phyloP scores from a whole-genome alignment of 257 asterid species.

The Rubia yunnanensis region DNA sequence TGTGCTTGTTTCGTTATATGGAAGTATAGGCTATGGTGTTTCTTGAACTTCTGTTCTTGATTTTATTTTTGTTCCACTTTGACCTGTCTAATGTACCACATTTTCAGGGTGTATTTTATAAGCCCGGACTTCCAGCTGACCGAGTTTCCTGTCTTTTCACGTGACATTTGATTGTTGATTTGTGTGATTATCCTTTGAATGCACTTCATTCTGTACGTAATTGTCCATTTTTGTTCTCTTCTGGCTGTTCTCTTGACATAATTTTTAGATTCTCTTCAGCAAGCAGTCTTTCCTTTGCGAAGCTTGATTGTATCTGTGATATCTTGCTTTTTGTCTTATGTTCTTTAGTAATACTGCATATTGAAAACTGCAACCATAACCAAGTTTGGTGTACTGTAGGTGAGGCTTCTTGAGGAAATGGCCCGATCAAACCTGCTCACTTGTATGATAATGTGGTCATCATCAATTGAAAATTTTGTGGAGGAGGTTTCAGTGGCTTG shows the following conservation, averaged over 20 bases:
- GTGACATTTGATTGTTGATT: neutral
- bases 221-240: neutral
- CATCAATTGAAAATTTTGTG: constrained; percentile 34
- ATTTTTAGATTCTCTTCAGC: neutral
- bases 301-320: neutral
- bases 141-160: constrained; percentile 35
- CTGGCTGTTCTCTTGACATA: neutral
- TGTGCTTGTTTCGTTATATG: no score
- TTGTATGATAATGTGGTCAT: constrained; percentile 31
- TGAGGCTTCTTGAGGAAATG: constrained; percentile 44
- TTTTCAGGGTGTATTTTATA: constrained; percentile 62
- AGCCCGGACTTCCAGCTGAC: constrained; percentile 38
- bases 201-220: neutral
- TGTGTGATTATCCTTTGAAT: neutral
- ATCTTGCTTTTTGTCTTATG: neutral
- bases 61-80: neutral
- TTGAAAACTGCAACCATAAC: constrained; percentile 5
- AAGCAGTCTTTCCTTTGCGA: neutral
- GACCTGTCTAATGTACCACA: constrained; percentile 1
- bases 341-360: neutral
- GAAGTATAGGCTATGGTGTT: no score
- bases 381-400: constrained; percentile 31
- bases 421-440: constrained; percentile 35
- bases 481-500: constrained; percentile 36
- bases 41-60: neutral